phyloP scores from a whole-genome alignment of 2,329 filamentous ascomycete species.

The Ceratocystis lukuohia region DNA sequence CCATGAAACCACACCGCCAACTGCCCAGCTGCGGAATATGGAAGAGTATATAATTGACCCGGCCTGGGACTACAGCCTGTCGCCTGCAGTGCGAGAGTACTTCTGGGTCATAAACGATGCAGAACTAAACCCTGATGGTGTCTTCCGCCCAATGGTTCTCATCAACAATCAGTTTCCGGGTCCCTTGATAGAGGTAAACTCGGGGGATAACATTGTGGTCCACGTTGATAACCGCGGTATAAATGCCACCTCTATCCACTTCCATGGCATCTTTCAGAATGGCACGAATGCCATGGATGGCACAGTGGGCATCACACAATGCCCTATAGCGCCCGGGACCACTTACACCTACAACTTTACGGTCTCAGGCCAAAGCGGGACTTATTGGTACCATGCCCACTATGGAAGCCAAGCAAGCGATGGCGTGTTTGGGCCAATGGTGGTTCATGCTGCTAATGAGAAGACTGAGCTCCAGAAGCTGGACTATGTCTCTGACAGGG shows the following conservation, averaged over 20 bases:
- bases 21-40: constrained; percentile 25
- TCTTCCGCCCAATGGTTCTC: constrained; percentile 46
- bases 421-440: constrained; percentile 52
- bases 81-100: constrained; percentile 41
- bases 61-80: constrained; percentile 41
- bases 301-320: constrained; percentile 52
- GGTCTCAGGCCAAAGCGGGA: constrained; percentile 38
- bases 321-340: constrained; percentile 48
- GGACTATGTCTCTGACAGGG: constrained; percentile 35
- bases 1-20: background rate
- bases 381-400: constrained; percentile 53
- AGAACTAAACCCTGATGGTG: constrained; percentile 46
- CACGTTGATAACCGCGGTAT: constrained; percentile 53
- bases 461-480: constrained; percentile 25
- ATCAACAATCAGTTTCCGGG: constrained; percentile 66
- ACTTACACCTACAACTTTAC: constrained; percentile 57
- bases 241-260: constrained; percentile 58
- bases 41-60: constrained; percentile 44
- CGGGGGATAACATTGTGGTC: constrained; percentile 58
- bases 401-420: constrained; percentile 52
- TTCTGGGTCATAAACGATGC: constrained; percentile 46
- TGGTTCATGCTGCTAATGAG: constrained; percentile 44
- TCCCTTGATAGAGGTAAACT: constrained; percentile 57
- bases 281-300: constrained; percentile 63
- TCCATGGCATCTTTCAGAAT: constrained; percentile 66